Evolutionary conservation across 495 filamentous ascomycete genomes (phyloP).

Genomic region (Parmelia sp.): DNA sequence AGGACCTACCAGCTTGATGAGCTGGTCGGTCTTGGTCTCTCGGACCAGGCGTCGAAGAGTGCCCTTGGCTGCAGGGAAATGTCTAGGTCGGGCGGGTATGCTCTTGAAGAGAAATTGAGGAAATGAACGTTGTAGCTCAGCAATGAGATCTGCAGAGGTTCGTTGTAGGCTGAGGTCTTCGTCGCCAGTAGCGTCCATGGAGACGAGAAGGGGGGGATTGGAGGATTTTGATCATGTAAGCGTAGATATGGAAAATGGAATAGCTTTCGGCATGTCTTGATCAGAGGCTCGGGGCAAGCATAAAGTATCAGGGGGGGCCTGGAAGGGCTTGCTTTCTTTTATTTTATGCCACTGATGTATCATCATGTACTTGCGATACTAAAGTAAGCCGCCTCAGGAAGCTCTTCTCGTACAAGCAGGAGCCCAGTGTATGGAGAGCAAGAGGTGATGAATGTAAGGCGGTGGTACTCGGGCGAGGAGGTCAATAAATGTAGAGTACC

Average conservation of each 20-base stretch:
- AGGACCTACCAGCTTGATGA: conserved; percentile 19
- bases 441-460: too few species aligned
- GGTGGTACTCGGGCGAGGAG: too few species aligned
- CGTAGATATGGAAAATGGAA: not conserved
- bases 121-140: conserved; percentile 55
- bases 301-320: too few species aligned
- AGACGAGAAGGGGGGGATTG: not conserved
- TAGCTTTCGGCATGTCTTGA: not conserved
- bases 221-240: not conserved
- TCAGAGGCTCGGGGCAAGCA: too few species aligned
- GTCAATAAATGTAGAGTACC: too few species aligned
- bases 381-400: too few species aligned
- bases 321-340: too few species aligned
- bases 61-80: conserved; percentile 39
- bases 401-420: too few species aligned
- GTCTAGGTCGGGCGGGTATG: conserved; percentile 25
- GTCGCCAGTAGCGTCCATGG: conserved; percentile 52
- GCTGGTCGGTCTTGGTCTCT: conserved; percentile 18
- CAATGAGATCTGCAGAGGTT: conserved; percentile 58
- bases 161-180: conserved; percentile 68
- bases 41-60: conserved; percentile 16
- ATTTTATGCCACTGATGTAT: too few species aligned
- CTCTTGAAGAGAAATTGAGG: conserved; percentile 44
- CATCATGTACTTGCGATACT: too few species aligned
- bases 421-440: too few species aligned